A percentile compares a stretch with the other conserved stretches of the same genome.
Conservation (phyloP, 306 rosid species). For the Ormosia emarginata region DNA sequence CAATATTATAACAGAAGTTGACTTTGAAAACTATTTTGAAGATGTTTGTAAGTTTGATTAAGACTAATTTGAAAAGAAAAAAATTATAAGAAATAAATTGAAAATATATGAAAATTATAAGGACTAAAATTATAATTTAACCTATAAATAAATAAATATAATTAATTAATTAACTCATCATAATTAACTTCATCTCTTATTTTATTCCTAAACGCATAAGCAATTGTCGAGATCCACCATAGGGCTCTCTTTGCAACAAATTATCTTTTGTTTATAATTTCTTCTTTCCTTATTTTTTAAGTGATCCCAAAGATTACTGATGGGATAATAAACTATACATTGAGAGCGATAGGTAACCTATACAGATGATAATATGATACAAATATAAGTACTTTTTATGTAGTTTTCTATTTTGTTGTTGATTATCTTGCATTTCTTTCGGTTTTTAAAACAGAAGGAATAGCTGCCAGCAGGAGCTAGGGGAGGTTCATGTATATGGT, state of each 20-base stretch:
- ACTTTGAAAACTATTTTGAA: too few relatives aligned
- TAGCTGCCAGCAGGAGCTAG: not conserved
- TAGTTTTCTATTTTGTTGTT: not conserved
- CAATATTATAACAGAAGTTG: too few relatives aligned
- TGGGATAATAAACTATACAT: not conserved
- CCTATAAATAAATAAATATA: too few relatives aligned
- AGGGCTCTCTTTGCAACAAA: not conserved
- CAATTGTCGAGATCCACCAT: not conserved
- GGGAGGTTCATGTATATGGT: constrained; percentile 14
- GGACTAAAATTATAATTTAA: too few relatives aligned
- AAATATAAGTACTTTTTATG: not conserved
- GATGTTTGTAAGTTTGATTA: too few relatives aligned
- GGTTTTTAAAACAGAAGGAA: not conserved
- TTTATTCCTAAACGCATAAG: too few relatives aligned
- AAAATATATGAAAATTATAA: too few relatives aligned
- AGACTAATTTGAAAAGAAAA: too few relatives aligned
- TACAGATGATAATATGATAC: not conserved
- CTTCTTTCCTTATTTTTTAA: too few relatives aligned
- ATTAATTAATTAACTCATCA: not conserved
- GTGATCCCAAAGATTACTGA: not conserved
- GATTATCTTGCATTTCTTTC: not conserved
- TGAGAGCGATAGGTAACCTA: not conserved
- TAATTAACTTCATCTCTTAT: not conserved
- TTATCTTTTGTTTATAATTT: not conserved
- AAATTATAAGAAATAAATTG: too few relatives aligned